These are phyloP conservation scores for Gorgonomyces haynaldii DNA, from an alignment of 192 early-diverging fungal genomes.

Conservation along the genomic window DNA sequence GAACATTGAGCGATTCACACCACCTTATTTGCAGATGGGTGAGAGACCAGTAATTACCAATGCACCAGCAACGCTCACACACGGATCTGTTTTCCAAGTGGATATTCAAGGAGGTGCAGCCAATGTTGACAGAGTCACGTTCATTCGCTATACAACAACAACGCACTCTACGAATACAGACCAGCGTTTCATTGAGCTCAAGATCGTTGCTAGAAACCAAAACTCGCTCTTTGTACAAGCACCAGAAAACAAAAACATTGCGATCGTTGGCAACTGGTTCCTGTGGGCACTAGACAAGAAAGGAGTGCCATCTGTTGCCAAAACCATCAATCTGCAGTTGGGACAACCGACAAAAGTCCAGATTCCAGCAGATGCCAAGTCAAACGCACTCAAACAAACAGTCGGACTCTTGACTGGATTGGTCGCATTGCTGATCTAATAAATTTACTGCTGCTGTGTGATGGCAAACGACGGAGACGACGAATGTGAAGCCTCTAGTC, in stretches of 20 bases:
- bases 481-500: no score
- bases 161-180: slow-evolving; percentile 35
- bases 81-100: slow-evolving; percentile 13
- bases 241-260: slow-evolving; percentile 17
- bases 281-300: slow-evolving; percentile 18
- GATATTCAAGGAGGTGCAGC: not conserved
- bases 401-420: no score
- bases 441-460: no score
- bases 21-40: slow-evolving; percentile 6
- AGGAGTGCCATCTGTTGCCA: slow-evolving; percentile 16
- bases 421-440: no score
- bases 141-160: slow-evolving; percentile 21
- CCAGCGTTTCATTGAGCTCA: slow-evolving; percentile 26
- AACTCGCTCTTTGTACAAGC: slow-evolving; percentile 9
- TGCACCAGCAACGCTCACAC: slow-evolving; percentile 11
- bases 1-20: slow-evolving; percentile 10
- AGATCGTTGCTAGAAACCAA: slow-evolving; percentile 3
- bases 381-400: no score
- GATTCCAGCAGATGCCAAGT: not conserved
- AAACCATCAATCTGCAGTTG: slow-evolving; percentile 2
- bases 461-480: no score
- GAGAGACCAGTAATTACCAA: slow-evolving; percentile 1
- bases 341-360: not conserved
- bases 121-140: slow-evolving; percentile 7
- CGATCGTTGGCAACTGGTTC: slow-evolving; percentile 30